Base-by-base conservation (phyloP, 768 basidiomycete genomes). In the Lactarius trivialis region DNA sequence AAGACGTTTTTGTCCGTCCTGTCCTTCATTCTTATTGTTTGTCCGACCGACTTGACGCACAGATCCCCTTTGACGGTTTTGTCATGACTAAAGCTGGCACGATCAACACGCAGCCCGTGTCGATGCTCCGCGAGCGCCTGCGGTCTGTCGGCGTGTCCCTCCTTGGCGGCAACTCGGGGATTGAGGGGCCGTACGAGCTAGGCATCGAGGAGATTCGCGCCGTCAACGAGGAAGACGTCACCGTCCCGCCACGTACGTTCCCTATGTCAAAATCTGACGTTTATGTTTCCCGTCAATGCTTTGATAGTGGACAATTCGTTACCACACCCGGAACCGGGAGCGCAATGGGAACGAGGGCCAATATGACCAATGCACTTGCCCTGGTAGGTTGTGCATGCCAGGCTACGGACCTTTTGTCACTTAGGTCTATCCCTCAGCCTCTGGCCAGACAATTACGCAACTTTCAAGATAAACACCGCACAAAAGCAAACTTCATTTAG, bases 131-230 rank as follows among this genome's bases (percentile, higher is more conserved):
- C 15, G 85, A 90, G 55, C 83, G 81, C 50, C 75, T 98, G 17
- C 81, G 88, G 54, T 89, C 89, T 6, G 78, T 98, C 19, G 94
- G 94, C 1, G 87, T 98, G 37, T 91, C 91, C 1, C 74, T 98
- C 17, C 77, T 98, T 4, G 95, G 93, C 14, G 91, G 91, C 2
- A 91, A 90, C 58, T 85, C 88, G 59, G 82, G 85, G 15, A 76
- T 84, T 9, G 78, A 84, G 45, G 93, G 93, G 2, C 76, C 77
- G 30, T 96, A 89, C 68, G 93, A 95, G 67, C 81, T 96, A 0
- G 89, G 88, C 4, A 79, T 95, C 50, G 89, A 92, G 67, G 85
- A 83, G 2, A 89, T 96, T 60, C 79, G 86, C 58, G 82, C 88
- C n/a, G 86, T 91, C 30, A 91, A 92, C 61, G 83, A 89, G 56